Evolutionary conservation across 1,139 yeast genomes (phyloP).

Genomic region (Magnusiomyces fungicola): DNA sequence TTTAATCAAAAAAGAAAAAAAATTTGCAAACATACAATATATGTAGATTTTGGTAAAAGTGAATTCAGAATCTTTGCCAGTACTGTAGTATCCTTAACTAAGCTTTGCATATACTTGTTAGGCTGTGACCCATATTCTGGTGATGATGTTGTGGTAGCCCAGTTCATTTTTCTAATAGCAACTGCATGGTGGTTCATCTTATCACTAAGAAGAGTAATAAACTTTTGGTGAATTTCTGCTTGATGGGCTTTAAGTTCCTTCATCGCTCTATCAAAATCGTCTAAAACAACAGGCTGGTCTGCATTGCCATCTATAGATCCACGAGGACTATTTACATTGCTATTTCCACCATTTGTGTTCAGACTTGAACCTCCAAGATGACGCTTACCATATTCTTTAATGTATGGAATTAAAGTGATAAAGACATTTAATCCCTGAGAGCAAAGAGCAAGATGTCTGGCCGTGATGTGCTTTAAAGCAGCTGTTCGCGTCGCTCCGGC

Average conservation of each 20-base stretch:
- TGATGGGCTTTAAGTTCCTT: constrained; percentile 50
- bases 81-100: constrained; percentile 60
- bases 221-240: constrained; percentile 55
- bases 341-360: constrained; percentile 7
- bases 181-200: constrained; percentile 35
- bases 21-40: constrained; percentile 24
- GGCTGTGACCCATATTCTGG: constrained; percentile 40
- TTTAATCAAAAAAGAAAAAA: constrained; percentile 7
- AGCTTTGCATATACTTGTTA: constrained; percentile 57
- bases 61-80: constrained; percentile 54
- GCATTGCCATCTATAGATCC: constrained; percentile 7
- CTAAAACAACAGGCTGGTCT: constrained; percentile 22
- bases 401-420: constrained; percentile 34
- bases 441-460: constrained; percentile 64
- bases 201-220: constrained; percentile 64
- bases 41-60: constrained; percentile 49
- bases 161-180: constrained; percentile 12
- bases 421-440: constrained; percentile 49
- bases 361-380: no score
- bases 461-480: constrained; percentile 66
- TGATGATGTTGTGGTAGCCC: no score
- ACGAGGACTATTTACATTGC: constrained; percentile 34
- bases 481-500: constrained; percentile 77
- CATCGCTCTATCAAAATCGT: constrained; percentile 37
- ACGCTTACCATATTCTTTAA: constrained; percentile 29